A percentile compares a stretch with the other conserved stretches of the same genome.
Evolutionary conservation across 73 alveolate genomes (phyloP).

Genomic region (Paramecium sexaurelia): DNA sequence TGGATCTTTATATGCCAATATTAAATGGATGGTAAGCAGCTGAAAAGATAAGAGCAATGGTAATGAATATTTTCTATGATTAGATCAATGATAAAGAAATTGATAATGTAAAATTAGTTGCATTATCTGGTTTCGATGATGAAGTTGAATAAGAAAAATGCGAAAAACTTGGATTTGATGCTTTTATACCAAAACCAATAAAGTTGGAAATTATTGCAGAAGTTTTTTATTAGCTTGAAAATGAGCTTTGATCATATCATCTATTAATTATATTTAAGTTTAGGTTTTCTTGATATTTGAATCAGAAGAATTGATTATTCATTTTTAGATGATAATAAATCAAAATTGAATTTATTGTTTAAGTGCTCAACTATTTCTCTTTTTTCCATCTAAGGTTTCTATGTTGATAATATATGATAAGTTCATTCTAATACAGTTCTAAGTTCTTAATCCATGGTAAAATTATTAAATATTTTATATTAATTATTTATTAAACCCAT

Average conservation of each 20-base stretch:
- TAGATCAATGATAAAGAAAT: conserved; percentile 30
- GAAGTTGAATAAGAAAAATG: neutral
- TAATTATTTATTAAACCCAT: conserved; percentile 9
- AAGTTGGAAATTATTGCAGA: conserved; percentile 22
- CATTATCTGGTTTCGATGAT: conserved; percentile 37
- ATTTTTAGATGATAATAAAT: neutral
- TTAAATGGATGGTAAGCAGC: conserved; percentile 61
- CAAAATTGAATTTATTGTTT: neutral
- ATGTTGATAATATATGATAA: neutral
- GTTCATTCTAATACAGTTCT: neutral
- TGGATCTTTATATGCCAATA: conserved; percentile 63
- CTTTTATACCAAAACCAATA: conserved; percentile 32
- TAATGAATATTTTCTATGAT: neutral
- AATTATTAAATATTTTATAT: neutral
- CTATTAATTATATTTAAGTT: neutral
- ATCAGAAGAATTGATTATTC: neutral
- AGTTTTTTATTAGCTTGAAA: neutral
- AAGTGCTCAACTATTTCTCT: neutral
- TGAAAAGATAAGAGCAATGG: neutral
- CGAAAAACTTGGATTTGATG: conserved; percentile 21
- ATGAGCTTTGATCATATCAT: neutral
- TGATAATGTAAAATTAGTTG: neutral
- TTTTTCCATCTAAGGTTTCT: neutral
- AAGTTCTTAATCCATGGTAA: neutral
- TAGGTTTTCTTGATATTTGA: neutral